These are phyloP conservation scores for Lindgomyces ingoldianus DNA, from an alignment of 495 filamentous ascomycete species.

Conservation along the genomic window DNA sequence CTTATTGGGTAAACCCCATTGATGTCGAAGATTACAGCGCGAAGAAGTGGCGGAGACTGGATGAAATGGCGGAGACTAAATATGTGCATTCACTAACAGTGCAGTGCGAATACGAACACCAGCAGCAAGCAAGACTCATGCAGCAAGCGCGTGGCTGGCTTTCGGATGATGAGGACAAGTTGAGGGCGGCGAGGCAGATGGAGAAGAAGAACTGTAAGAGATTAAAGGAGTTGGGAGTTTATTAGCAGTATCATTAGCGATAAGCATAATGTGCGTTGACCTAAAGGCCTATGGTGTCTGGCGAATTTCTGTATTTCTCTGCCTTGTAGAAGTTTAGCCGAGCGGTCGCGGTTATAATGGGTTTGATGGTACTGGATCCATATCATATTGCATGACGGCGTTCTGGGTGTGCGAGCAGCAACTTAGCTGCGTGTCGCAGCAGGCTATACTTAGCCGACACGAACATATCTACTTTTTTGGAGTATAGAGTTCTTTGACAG, in stretches of 20 bases:
- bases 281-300: too few relatives aligned
- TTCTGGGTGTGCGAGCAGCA: neutral
- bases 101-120: slow-evolving; percentile 71
- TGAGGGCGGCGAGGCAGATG: slow-evolving; percentile 65
- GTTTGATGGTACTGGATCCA: neutral
- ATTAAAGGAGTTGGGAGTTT: slow-evolving; percentile 49
- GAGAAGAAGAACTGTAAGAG: slow-evolving; percentile 60
- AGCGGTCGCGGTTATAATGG: neutral
- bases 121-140: slow-evolving; percentile 61
- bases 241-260: neutral
- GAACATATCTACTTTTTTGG: neutral
- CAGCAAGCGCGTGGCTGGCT: slow-evolving; percentile 91
- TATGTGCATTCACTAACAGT: slow-evolving; percentile 65
- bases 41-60: slow-evolving; percentile 69
- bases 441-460: neutral
- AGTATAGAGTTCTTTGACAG: neutral
- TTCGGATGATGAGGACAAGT: slow-evolving; percentile 72
- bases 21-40: slow-evolving; percentile 70
- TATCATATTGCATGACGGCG: slow-evolving; percentile 1
- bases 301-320: too few relatives aligned
- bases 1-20: slow-evolving; percentile 80
- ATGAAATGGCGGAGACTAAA: slow-evolving; percentile 71
- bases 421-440: neutral
- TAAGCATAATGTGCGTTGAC: neutral
- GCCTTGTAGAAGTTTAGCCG: too few relatives aligned